Percentiles rank a stretch among this genome's conserved stretches.
Evolutionary conservation across 202 grass and related monocot genomes (phyloP).

Genomic region (Musa balbisiana): DNA sequence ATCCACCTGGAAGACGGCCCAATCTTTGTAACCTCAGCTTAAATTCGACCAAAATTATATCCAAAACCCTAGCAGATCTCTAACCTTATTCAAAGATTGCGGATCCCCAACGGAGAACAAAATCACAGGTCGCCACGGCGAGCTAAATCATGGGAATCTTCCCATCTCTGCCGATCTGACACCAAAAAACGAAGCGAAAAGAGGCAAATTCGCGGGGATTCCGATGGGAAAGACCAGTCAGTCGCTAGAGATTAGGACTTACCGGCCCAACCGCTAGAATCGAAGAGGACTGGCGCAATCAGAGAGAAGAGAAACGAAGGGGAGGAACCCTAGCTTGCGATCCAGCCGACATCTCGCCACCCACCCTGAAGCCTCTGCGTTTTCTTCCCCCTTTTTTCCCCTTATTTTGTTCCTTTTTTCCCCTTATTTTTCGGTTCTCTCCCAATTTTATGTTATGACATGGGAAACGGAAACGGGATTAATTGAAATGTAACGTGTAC

Average conservation of each 20-base stretch:
- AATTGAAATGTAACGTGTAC: background rate
- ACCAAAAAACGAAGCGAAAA: background rate
- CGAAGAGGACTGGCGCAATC: background rate
- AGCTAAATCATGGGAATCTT: background rate
- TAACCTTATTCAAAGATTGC: background rate
- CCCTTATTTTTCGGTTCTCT: background rate
- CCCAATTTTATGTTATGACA: background rate
- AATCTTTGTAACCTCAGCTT: background rate
- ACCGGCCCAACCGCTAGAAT: background rate
- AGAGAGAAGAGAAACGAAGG: background rate
- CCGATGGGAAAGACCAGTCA: background rate
- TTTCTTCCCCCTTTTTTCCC: background rate
- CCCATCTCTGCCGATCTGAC: background rate
- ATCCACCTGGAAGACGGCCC: background rate
- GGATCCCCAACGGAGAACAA: background rate
- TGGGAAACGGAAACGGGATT: background rate
- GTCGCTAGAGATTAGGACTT: background rate
- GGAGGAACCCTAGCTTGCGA: background rate
- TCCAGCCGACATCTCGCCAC: conserved; percentile 27
- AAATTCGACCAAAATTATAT: background rate
- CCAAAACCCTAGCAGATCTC: conserved; percentile 10
- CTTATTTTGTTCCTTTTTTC: background rate
- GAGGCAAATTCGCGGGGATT: background rate
- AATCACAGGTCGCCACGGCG: background rate
- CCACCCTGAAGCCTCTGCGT: conserved; percentile 5